Base-by-base conservation (phyloP, 345 rosid genomes). In the Melaleuca quinquenervia region DNA sequence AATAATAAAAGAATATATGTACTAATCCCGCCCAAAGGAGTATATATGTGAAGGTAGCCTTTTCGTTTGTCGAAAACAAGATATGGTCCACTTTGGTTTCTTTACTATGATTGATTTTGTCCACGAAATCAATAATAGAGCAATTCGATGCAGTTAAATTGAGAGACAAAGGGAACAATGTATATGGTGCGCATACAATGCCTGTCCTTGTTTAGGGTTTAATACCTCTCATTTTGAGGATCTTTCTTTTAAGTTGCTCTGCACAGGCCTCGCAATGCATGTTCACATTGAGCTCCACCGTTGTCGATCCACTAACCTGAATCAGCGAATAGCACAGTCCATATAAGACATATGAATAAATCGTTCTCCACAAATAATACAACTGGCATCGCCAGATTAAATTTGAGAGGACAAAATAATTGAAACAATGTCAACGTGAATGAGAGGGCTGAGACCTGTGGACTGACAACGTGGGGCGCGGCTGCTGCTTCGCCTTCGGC, bases 261-360 rank as follows among this genome's bases (percentile, higher is more conserved):
- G 99, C 99, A 88, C 99, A 97, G 85, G 97, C 98, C 85, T 94
- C 93, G 55, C 99, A 97, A 83, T 97, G 99, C 99, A 97, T 97
- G 90, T 94, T 93, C 62, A 96, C 95, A 60, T 88, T 90, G 29
- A 97, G 98, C 88, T 97, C 98, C 89, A 97, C 98, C 12, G 96
- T 94, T 2, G 90, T 87, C 70, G 89, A 32, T 75, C 89, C 98
- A 84, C 92, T 88, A 58, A 92, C 98, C 97, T 94, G 93, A 18
- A 29, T 70, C 26, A 1, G 12, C 7, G 3, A 70, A 36, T 18
- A 36, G 36, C 13, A 9, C 18, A 18, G 48, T 70, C 80, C 80
- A 70, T 36, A 36, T 18, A 8, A 18, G 26, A 36, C 80, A 9
- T 21, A 36, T 36, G 24, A 9, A 55, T 26, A 55, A 55, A 9